Evolutionary conservation across 2,329 filamentous ascomycete species (phyloP).

Genomic region (Beauveria sp.): DNA sequence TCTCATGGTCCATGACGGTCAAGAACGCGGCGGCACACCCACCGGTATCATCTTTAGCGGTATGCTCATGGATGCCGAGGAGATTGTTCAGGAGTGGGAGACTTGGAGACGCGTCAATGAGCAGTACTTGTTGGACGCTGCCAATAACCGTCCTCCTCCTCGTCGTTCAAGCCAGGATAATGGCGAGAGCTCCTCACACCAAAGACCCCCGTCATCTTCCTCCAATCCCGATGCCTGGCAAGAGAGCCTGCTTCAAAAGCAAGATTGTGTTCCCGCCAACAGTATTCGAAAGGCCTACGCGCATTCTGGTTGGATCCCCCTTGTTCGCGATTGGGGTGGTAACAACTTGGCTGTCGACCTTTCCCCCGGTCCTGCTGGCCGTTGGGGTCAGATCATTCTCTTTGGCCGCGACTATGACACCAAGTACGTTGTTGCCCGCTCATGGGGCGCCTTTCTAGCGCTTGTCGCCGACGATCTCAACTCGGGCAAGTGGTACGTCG

Average conservation of each 20-base stretch:
- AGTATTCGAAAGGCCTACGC: slow-evolving; percentile 89
- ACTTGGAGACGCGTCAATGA: slow-evolving; percentile 94
- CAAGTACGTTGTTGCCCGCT: slow-evolving; percentile 92
- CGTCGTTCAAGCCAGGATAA: slow-evolving; percentile 65
- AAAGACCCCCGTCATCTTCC: slow-evolving; percentile 39
- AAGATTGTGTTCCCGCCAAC: slow-evolving; percentile 80
- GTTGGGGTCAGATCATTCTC: slow-evolving; percentile 94
- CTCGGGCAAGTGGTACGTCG: slow-evolving; percentile 84
- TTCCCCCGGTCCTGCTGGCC: slow-evolving; percentile 79
- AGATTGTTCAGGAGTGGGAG: slow-evolving; percentile 95
- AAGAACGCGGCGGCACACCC: slow-evolving; percentile 84
- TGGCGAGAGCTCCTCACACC: slow-evolving; percentile 58
- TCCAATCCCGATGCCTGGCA: slow-evolving; percentile 63
- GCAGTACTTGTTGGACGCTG: slow-evolving; percentile 65
- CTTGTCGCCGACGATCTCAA: slow-evolving; percentile 82
- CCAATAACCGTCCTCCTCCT: slow-evolving; percentile 50
- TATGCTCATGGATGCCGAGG: slow-evolving; percentile 96
- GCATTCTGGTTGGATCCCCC: slow-evolving; percentile 89
- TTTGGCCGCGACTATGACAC: slow-evolving; percentile 97
- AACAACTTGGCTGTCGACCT: slow-evolving; percentile 95
- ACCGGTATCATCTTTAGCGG: slow-evolving; percentile 88
- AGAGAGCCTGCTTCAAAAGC: slow-evolving; percentile 72
- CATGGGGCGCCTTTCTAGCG: slow-evolving; percentile 83
- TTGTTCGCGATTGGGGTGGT: slow-evolving; percentile 96
- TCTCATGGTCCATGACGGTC: slow-evolving; percentile 85